Conservation (phyloP, 2,329 filamentous ascomycete genomes). For the Fusarium metavorans region DNA sequence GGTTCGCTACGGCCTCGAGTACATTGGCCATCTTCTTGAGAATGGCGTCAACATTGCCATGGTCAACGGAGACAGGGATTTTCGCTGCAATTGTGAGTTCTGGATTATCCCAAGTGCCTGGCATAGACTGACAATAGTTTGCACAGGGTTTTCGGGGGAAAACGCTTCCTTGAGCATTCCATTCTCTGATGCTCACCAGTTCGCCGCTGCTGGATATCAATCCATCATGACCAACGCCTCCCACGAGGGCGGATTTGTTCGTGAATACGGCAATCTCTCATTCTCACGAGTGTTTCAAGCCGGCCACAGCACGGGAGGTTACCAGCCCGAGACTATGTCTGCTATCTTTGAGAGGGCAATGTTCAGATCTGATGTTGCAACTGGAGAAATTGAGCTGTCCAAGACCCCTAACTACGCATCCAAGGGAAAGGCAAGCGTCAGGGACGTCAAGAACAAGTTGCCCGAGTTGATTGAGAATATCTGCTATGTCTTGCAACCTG, state of each 20-base stretch:
- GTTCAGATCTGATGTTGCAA: constrained; percentile 62
- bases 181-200: constrained; percentile 56
- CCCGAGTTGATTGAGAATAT: constrained; percentile 2
- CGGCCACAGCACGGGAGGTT: constrained; percentile 69
- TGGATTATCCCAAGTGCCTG: neutral
- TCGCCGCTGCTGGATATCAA: constrained; percentile 75
- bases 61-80: constrained; percentile 73
- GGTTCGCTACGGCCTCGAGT: constrained; percentile 50
- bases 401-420: neutral
- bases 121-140: neutral
- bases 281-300: constrained; percentile 73
- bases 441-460: neutral
- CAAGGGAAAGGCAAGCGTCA: neutral
- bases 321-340: constrained; percentile 67
- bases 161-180: constrained; percentile 72
- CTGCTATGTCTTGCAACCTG: neutral
- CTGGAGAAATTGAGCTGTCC: constrained; percentile 57
- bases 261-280: constrained; percentile 78
- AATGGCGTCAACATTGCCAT: constrained; percentile 74
- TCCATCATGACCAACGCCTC: constrained; percentile 73
- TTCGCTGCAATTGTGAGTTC: constrained; percentile 68
- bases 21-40: constrained; percentile 68
- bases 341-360: constrained; percentile 69
- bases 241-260: constrained; percentile 76
- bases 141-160: constrained; percentile 67